These are phyloP conservation scores for Durusdinium trenchii DNA, from an alignment of 73 alveolate species.

Conservation along the genomic window DNA sequence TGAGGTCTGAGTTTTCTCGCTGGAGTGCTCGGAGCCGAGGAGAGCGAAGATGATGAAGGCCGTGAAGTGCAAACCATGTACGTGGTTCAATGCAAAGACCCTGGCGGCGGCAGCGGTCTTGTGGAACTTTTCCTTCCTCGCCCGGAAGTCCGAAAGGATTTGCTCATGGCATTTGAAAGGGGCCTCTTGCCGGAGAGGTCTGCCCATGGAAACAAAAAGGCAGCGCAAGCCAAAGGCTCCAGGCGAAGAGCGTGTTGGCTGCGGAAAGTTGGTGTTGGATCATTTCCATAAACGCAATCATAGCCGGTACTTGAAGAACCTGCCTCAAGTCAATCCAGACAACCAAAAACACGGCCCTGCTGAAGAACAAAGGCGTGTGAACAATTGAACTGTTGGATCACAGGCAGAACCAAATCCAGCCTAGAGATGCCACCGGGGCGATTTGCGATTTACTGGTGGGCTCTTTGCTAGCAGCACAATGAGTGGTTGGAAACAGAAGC, in stretches of 20 bases:
- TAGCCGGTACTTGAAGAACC: constrained; percentile 39
- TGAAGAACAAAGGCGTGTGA: constrained; percentile 53
- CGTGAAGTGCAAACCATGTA: background rate
- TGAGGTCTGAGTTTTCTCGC: too few relatives aligned
- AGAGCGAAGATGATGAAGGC: constrained; percentile 7
- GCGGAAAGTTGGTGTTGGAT: constrained; percentile 9
- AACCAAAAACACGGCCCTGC: background rate
- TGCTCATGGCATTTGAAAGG: background rate
- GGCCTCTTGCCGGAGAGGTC: constrained; percentile 5
- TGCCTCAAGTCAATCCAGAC: constrained; percentile 51
- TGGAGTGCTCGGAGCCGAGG: constrained; percentile 19
- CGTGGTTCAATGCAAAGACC: constrained; percentile 2
- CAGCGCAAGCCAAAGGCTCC: constrained; percentile 12
- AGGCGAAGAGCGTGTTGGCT: constrained; percentile 23
- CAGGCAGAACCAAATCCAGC: constrained; percentile 9
- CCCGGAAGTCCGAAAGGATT: constrained; percentile 29
- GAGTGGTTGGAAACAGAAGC: constrained; percentile 30
- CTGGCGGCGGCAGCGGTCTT: background rate
- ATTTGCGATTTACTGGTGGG: constrained; percentile 44
- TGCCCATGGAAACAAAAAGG: constrained; percentile 20
- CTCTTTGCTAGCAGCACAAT: background rate
- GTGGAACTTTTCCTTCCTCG: constrained; percentile 56
- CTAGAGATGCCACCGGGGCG: constrained; percentile 62
- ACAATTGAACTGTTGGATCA: constrained; percentile 61
- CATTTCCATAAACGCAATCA: constrained; percentile 38